Evolutionary conservation across 2,329 filamentous ascomycete genomes (phyloP), one percentile per base, ranked within the genome.

Genomic region (Calycina herbarum): DNA sequence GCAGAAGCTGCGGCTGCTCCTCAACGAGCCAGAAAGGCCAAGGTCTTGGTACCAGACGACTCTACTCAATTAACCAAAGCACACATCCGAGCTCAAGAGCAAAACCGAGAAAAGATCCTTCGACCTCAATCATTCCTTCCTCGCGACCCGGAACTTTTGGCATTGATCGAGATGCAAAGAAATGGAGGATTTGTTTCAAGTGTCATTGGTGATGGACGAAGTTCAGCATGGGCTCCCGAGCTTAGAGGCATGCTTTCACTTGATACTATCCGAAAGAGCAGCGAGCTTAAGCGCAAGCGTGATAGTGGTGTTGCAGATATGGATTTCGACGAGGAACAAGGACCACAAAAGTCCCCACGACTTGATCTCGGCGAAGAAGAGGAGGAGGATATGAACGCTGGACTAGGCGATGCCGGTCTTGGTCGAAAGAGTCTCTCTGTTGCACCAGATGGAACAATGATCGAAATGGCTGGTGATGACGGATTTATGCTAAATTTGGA

Each of bases 241-340:
- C 84, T 99, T 24, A 89, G 92, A 67, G 93, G 91, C n/a, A 87
- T 99, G 73, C 82, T 98, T n/a, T 96, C 93, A 1, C 82, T 97
- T 54, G 92, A 96, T 70, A 85, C 92, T 15, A 85, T 96, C 17
- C 89, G 89, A 67, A 88, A 88, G 65, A 85, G 89, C 54, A 90
- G 88, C 65, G 93, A 96, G 67, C 84, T 94, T 64, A 99, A 98
- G 85, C 87, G 95, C 66, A 99, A 99, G 84, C 89, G 95, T 33
- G 93, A 97, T 74, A 93, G 90, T 73, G 93, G 91, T 29, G 87
- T 95, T 69, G 91, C 90, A 57, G 93, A 94, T 73, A 85, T 95
- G 69, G 91, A 90, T 27, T 86, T 83, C 68, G 84, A 86, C 40
- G 91, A 90, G 40, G 86, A 84, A 69, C 84, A 86, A 62, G 66